These are phyloP conservation scores for Canavalia ensiformis DNA, from an alignment of 306 rosid genomes.

Conservation along the genomic window DNA sequence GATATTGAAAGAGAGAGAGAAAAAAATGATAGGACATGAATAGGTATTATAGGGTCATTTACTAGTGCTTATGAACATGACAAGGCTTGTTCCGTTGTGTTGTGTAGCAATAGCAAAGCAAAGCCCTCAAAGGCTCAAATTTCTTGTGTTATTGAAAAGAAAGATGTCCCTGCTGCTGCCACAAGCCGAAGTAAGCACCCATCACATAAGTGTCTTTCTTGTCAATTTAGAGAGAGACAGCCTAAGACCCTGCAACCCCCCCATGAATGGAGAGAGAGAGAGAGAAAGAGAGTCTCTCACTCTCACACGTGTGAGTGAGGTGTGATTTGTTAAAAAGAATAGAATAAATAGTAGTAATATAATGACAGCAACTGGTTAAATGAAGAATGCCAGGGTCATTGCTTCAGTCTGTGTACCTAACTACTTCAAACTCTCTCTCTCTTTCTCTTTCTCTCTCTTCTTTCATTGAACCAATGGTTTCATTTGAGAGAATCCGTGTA, in stretches of 20 bases:
- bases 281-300: slow-evolving; percentile 44
- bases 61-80: slow-evolving; percentile 38
- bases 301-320: slow-evolving; percentile 78
- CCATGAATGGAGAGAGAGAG: slow-evolving; percentile 56
- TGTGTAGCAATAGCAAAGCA: slow-evolving; percentile 40
- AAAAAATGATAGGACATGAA: not conserved
- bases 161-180: slow-evolving; percentile 68
- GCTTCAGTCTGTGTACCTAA: slow-evolving; percentile 61
- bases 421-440: slow-evolving; percentile 54
- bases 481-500: slow-evolving; percentile 42
- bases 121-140: slow-evolving; percentile 10
- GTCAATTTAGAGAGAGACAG: slow-evolving; percentile 75
- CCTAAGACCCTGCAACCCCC: slow-evolving; percentile 56
- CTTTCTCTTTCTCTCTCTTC: not conserved
- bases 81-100: slow-evolving; percentile 51
- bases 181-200: slow-evolving; percentile 58
- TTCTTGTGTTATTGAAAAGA: slow-evolving; percentile 58
- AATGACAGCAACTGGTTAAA: slow-evolving; percentile 49
- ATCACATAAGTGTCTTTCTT: slow-evolving; percentile 71
- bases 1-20: slow-evolving; percentile 6
- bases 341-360: slow-evolving; percentile 47
- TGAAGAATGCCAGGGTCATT: slow-evolving; percentile 54
- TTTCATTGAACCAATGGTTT: slow-evolving; percentile 27
- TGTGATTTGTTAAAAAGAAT: slow-evolving; percentile 46
- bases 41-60: slow-evolving; percentile 37